Base-by-base conservation (phyloP, 1,139 yeast genomes). In the Sugiyamaella paludigena region DNA sequence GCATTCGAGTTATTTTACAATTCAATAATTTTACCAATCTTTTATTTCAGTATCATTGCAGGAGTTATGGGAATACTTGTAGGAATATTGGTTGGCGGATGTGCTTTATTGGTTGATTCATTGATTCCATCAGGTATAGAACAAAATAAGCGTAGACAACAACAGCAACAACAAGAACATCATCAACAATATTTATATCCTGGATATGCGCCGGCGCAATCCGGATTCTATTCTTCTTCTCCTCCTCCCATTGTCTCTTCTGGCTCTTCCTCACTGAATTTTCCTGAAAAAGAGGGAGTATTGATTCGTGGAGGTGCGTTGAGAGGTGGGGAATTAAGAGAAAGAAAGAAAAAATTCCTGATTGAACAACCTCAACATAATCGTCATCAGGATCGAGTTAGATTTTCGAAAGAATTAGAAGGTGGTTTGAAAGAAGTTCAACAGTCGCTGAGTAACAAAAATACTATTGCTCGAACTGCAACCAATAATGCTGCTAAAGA, bases 51-150 rank as follows among this genome's bases (percentile, higher is more conserved):
- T 9, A 40, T 53, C 28, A 33, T 56, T 7, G 62, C 62, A 7
- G 53, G 58, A 11, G 38, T 51, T 6, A 46, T 58, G 45, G 62
- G 62, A 19, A 52, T 58, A 30, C 29, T 58, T 2, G 58, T 56
- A 6, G 62, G 62, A 11, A 39, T 58, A 13, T 40, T 55, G 7
- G 59, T 57, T 8, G 62, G 60, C n/a, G 58, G 52, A 11, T 40
- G 52, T 45, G 56, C 58, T 3, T 49, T 58, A 33, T 34, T 52
- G n/a, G 53, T 58, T 2, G 60, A 58, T 42, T 40, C 51, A 32
- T 28, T 58, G 19, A 45, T 57, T 24, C 61, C 61, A 37, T 32
- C 45, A 12, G 45, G 45, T 12, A 35, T 42, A 13, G 45, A 42
- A 24, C 27, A 29, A 8, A 13, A 29, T 8, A 12, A 40, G 34